Percentiles rank a stretch among this genome's conserved stretches.
phyloP scores from a whole-genome alignment of 2,329 filamentous ascomycete genomes.

The Ampelomyces quisqualis region DNA sequence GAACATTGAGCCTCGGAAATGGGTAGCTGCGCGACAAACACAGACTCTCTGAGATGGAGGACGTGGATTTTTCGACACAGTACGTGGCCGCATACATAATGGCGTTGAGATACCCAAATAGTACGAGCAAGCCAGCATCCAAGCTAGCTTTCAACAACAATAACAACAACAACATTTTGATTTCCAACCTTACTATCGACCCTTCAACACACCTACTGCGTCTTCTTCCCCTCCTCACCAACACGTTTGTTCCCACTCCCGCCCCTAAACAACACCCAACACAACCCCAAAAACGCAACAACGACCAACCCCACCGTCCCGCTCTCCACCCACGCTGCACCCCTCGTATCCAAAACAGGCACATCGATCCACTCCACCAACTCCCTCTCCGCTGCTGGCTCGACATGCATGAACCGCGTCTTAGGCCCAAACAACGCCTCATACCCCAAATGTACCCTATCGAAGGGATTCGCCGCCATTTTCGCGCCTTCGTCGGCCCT shows the following conservation, averaged over 20 bases:
- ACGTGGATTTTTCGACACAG: too few species aligned
- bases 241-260: too few species aligned
- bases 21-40: too few species aligned
- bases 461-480: constrained; percentile 79
- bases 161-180: constrained; percentile 4
- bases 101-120: too few species aligned
- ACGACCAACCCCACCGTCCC: constrained; percentile 49
- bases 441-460: constrained; percentile 80
- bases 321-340: constrained; percentile 42
- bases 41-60: too few species aligned
- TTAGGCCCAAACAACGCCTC: constrained; percentile 74
- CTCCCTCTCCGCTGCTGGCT: constrained; percentile 24
- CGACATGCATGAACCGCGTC: constrained; percentile 78
- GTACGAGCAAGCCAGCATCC: too few species aligned
- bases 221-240: constrained; percentile 22
- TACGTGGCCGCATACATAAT: too few species aligned
- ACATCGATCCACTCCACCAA: constrained; percentile 43
- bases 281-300: constrained; percentile 49
- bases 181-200: neutral
- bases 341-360: constrained; percentile 46
- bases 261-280: constrained; percentile 43
- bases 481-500: constrained; percentile 64
- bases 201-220: constrained; percentile 17
- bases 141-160: too few species aligned
- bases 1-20: neutral